Evolutionary conservation across 2,329 filamentous ascomycete genomes (phyloP).

Genomic region (Exophiala spinifera): DNA sequence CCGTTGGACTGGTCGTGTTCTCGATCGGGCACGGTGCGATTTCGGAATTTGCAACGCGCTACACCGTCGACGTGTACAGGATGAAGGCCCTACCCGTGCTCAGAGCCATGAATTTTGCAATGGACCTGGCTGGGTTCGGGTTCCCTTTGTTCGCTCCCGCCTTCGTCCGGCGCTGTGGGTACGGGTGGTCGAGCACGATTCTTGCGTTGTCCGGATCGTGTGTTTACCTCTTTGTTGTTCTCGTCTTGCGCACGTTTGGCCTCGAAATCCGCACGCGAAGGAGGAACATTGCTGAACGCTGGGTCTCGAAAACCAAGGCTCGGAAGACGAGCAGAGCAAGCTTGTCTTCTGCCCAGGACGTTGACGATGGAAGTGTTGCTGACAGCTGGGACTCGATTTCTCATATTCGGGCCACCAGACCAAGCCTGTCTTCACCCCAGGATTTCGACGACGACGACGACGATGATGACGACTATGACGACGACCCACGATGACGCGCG

Average conservation of each 20-base stretch:
- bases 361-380: too few species aligned
- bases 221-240: not conserved
- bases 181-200: not conserved
- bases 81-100: not conserved
- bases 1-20: not conserved
- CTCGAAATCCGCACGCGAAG: not conserved
- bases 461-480: too few species aligned
- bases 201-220: not conserved
- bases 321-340: too few species aligned
- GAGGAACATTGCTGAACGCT: not conserved
- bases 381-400: too few species aligned
- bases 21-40: not conserved
- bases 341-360: too few species aligned
- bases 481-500: too few species aligned
- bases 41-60: not conserved
- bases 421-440: too few species aligned
- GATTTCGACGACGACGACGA: too few species aligned
- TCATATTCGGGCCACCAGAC: too few species aligned
- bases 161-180: not conserved
- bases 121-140: not conserved
- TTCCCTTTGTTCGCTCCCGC: not conserved
- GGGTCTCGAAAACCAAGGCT: too few species aligned
- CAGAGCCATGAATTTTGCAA: not conserved
- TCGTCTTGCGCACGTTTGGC: not conserved
- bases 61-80: not conserved